Evolutionary conservation across 2,329 filamentous ascomycete genomes (phyloP), one percentile per base, ranked within the genome.

Genomic region (Colletotrichum cordylinicola): DNA sequence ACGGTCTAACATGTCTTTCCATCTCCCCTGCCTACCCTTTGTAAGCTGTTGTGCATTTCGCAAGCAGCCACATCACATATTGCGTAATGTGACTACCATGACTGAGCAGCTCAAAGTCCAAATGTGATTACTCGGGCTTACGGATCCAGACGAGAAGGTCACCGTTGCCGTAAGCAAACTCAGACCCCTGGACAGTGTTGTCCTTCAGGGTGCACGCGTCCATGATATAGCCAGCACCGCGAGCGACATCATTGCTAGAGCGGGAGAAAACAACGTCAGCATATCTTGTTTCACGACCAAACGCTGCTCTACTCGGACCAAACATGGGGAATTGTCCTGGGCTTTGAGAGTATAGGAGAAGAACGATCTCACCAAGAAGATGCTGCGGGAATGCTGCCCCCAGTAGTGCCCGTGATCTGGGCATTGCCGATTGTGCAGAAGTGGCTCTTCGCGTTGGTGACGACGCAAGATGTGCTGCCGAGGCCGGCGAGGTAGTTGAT

Each of bases 401-500:
- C 64, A 4, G 12, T 35, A 13, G 65, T 35, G 8, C 75, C 75
- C 4, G 33, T 61, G 55, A 75, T 71, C 43, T 55, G 61, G 7
- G 75, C 75, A 2, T 43, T 61, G 7, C 72, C 72, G 35, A 67
- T 43, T 33, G 56, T 37, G 35, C 75, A 77, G 39, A 75, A 77
- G 56, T 21, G 29, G 3, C 7, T 58, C 37, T 29, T 21, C 10
- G 21, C n/a, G 9, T 55, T n/a, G 3, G 39, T n/a, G 18, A 70
- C 69, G 1, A 48, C 56, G 21, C 72, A 77, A 6, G 39, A 39
- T 43, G 24, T 15, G 6, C 65, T 21, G 3, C 73, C 68, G n/a
- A 39, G 69, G 10, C 67, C 37, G 24, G 75, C 75, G 16, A 77
- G 64, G 8, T 77, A 16, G 68, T 77, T 76, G 66, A 77, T 77